Evolutionary conservation across 2,329 filamentous ascomycete genomes (phyloP).

Genomic region (Lachnellula subtilissima): DNA sequence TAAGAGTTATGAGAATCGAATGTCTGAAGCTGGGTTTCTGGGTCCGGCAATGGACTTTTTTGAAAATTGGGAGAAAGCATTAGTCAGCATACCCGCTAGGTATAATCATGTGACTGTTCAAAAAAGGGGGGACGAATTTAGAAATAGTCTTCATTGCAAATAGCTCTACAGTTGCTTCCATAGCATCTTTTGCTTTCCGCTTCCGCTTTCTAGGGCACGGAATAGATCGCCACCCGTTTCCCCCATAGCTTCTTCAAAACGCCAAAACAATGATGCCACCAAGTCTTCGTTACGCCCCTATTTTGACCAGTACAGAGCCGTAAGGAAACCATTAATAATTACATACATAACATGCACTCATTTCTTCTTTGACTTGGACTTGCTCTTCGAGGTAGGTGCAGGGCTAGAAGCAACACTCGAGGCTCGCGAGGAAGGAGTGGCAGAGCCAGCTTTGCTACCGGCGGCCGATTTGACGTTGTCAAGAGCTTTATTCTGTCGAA

Average conservation of each 20-base stretch:
- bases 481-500: conserved; percentile 77
- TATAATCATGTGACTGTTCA: neutral
- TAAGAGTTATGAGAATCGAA: too few species aligned
- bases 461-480: conserved; percentile 74
- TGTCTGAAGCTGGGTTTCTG: too few species aligned
- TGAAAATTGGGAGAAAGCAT: neutral
- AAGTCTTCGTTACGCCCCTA: conserved; percentile 15
- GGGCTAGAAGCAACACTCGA: conserved; percentile 70
- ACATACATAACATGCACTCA: conserved; percentile 22
- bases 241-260: conserved; percentile 3
- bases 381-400: conserved; percentile 37
- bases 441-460: conserved; percentile 69
- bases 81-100: neutral
- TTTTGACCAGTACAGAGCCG: conserved; percentile 16
- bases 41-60: neutral
- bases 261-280: conserved; percentile 18
- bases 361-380: conserved; percentile 51
- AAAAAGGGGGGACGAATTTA: too few species aligned
- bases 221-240: neutral
- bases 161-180: neutral
- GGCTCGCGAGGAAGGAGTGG: conserved; percentile 69
- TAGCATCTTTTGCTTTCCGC: neutral
- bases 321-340: conserved; percentile 15
- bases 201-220: neutral
- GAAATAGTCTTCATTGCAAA: neutral